Base-by-base conservation (phyloP, 192 early-diverging fungal genomes). In the Umbelopsis vinacea region DNA sequence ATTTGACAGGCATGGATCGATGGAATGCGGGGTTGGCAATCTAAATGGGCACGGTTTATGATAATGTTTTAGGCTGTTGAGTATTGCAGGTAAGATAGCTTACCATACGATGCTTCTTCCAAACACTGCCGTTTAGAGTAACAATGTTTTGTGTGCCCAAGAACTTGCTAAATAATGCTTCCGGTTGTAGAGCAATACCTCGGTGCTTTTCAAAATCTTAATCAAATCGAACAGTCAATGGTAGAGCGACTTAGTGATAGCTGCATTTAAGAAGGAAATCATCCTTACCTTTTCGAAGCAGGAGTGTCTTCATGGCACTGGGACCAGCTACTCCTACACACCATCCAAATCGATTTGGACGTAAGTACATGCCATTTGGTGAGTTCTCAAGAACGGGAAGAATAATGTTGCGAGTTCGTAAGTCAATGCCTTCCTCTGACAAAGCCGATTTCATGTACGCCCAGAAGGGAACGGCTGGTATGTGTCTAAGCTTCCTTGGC, bases 81-180 rank as follows among this genome's bases (percentile, higher is more conserved):
- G 29, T 29, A 3, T 29, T 29, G 23, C 37, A 37, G 19, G 26
- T 8, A 17, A 63, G 29, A 29, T 29, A 29, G 29, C 33, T 37
- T 69, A 77, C 76, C 71, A 69, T 73, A 29, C 77, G 72, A 17
- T 78, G 77, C 19, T 69, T 46, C 46, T 71, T 74, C 77, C 77
- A 78, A n/a, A 29, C 37, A 22, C 26, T 19, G 3, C 77, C 77
- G 35, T 71, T 78, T 2, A 71, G 14, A 1, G 40, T 23, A 6
- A 78, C 57, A 46, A 78, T 74, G 55, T 78, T 78, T 14, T 63
- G 2, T 4, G 17, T 6, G 6, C 57, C 57, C 6, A 37, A 12
- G 14, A 63, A 10, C 35, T 37, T 63, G 57, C 33, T 3, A 17
- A 4, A 14, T 29, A 37, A 12, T 19, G 33, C 8, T 29, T 35